Percentiles rank a stretch among this genome's conserved stretches.
phyloP scores from a whole-genome alignment of 2,329 filamentous ascomycete species.

The Colletotrichum agaves region DNA sequence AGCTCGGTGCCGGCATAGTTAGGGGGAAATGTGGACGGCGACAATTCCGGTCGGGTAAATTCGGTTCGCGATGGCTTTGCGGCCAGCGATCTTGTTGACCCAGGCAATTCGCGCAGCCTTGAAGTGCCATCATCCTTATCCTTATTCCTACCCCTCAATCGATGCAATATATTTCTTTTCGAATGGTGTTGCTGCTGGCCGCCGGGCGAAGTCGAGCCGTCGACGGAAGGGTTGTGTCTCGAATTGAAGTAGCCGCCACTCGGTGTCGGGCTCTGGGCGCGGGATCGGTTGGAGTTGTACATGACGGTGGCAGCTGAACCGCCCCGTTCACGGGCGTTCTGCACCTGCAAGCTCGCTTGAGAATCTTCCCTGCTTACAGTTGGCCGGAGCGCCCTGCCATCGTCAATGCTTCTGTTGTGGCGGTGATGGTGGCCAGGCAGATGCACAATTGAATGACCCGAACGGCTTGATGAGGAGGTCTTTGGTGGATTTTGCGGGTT shows the following conservation, averaged over 20 bases:
- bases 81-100: constrained; percentile 64
- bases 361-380: constrained; percentile 81
- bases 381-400: constrained; percentile 74
- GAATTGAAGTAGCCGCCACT: constrained; percentile 68
- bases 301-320: constrained; percentile 53
- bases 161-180: constrained; percentile 60
- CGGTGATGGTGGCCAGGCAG: constrained; percentile 72
- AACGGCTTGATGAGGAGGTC: constrained; percentile 71
- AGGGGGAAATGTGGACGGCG: constrained; percentile 50
- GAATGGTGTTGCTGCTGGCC: constrained; percentile 51
- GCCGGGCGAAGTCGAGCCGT: constrained; percentile 69
- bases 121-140: constrained; percentile 63
- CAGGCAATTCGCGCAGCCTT: constrained; percentile 60
- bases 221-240: constrained; percentile 56
- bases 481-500: constrained; percentile 63
- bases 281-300: constrained; percentile 59
- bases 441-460: constrained; percentile 70
- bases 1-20: constrained; percentile 44
- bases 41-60: constrained; percentile 52
- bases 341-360: constrained; percentile 55
- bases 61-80: constrained; percentile 62
- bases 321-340: constrained; percentile 63
- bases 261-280: constrained; percentile 84
- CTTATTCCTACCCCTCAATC: constrained; percentile 62
- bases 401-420: constrained; percentile 77